These are phyloP conservation scores for Cryphonectria nitschkei DNA, from an alignment of 2,329 filamentous ascomycete species.

Conservation along the genomic window DNA sequence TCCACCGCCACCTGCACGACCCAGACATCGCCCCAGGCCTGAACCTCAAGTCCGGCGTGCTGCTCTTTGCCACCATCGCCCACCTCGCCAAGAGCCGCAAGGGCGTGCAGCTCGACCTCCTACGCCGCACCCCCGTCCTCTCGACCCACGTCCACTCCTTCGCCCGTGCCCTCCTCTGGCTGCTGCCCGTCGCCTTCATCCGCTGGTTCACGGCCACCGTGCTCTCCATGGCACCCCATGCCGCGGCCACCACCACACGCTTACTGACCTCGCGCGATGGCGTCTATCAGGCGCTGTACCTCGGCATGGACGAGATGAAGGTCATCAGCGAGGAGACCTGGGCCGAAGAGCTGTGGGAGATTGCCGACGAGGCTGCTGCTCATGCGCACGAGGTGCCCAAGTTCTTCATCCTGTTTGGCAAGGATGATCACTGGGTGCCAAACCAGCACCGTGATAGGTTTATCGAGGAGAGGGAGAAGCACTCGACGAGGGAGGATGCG, in stretches of 20 bases:
- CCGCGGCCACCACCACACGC: conserved; percentile 53
- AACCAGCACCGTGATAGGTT: conserved; percentile 59
- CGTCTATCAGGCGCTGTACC: conserved; percentile 61
- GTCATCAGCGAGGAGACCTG: conserved; percentile 55
- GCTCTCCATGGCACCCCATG: conserved; percentile 52
- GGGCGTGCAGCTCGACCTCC: conserved; percentile 55
- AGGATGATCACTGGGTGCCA: conserved; percentile 66
- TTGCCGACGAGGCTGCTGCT: conserved; percentile 38
- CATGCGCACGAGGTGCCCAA: conserved; percentile 42
- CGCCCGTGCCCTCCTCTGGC: conserved; percentile 45
- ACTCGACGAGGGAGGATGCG: conserved; percentile 35
- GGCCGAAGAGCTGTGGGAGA: conserved; percentile 54
- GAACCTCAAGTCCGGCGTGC: conserved; percentile 56
- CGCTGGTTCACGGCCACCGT: conserved; percentile 47
- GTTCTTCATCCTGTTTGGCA: conserved; percentile 64
- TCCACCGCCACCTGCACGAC: conserved; percentile 57
- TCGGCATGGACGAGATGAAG: conserved; percentile 64
- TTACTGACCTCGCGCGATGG: conserved; percentile 62
- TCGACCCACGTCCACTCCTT: conserved; percentile 46
- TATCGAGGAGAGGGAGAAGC: conserved; percentile 47
- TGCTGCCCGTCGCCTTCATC: conserved; percentile 46
- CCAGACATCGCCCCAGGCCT: conserved; percentile 41
- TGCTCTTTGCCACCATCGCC: conserved; percentile 77
- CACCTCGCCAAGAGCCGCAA: conserved; percentile 67
- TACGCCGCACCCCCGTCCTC: conserved; percentile 49